Conservation (phyloP, 495 filamentous ascomycete species). For the Cetradonia linearis region DNA sequence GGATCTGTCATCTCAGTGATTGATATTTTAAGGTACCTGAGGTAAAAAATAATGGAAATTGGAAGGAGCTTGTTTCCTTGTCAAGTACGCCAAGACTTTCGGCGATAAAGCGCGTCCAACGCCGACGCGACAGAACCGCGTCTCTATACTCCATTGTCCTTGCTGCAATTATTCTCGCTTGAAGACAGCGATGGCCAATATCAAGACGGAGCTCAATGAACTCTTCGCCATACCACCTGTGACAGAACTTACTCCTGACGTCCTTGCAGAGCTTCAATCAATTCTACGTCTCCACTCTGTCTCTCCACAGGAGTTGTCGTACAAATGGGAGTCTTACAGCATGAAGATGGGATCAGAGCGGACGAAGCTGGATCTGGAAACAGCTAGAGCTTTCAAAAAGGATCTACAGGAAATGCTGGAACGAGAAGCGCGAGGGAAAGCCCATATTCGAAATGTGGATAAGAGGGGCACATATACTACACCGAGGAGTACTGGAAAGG, state of each 20-base stretch:
- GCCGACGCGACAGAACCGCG: too few relatives aligned
- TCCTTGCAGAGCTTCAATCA: constrained; percentile 66
- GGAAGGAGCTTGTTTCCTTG: too few relatives aligned
- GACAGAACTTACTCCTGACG: constrained; percentile 54
- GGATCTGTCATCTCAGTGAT: too few relatives aligned
- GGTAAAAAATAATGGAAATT: too few relatives aligned
- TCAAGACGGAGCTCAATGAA: constrained; percentile 52
- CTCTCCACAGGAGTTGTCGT: constrained; percentile 72
- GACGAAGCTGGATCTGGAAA: constrained; percentile 56
- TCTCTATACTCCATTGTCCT: too few relatives aligned
- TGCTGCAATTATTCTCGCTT: too few relatives aligned
- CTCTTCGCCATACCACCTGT: constrained; percentile 49
- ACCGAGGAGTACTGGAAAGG: constrained; percentile 48
- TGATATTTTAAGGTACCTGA: too few relatives aligned
- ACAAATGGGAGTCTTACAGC: constrained; percentile 96
- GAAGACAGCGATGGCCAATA: constrained; percentile 46
- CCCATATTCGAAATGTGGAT: constrained; percentile 47
- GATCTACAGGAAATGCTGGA: constrained; percentile 77
- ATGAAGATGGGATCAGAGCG: constrained; percentile 81
- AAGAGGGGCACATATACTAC: constrained; percentile 54
- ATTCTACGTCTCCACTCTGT: constrained; percentile 75
- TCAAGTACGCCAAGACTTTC: neutral
- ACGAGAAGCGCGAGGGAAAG: constrained; percentile 53
- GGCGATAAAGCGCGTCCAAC: too few relatives aligned
- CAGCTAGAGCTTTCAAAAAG: constrained; percentile 66